Base-by-base conservation (phyloP, 345 rosid species). In the Laguncularia racemosa region DNA sequence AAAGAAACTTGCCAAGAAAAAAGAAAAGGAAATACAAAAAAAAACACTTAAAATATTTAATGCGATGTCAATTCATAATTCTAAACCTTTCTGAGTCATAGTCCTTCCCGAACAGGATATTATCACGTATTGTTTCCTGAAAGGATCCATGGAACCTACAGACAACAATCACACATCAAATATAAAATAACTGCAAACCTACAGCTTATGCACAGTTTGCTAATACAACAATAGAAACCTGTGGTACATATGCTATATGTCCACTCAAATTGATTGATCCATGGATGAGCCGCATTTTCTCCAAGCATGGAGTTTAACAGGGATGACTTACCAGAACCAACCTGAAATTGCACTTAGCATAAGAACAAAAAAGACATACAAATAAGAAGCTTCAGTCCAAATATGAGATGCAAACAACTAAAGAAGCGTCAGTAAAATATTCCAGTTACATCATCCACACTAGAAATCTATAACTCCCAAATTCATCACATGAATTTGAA, bases 291-390 rank as follows among this genome's bases (percentile, higher is more conserved):
- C 48, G 65, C 83, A 66, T 84, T 71, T n/a, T 88, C 98, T 10
- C 90, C 87, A 69, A 91, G 62, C 38, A 91, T 68, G 21, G 85
- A 76, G 76, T 80, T 73, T 67, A 91, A 68, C 74, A 91, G 76
- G 56, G 98, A 88, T 61, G 98, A 88, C 78, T 91, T 88, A 53
- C 98, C 98, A 43, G 95, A 88, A 60, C 98, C 95, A 58, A 91
- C 98, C 98, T 91, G 82, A 65, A 75, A 33, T 33, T 55, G 62
- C 28, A 54, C 19, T 46, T 53, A 56, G 26, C 62, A 48, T 61
- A 33, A 58, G 44, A 60, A 49, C 21, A 49, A 40, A 58, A 43
- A 13, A 19, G 19, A 53, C 28, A 14, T 10, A 46, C 44, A 33
- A 52, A 66, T 47, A 46, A 7, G 52, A 57, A 26, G 23, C 23